phyloP scores from a whole-genome alignment of 768 basidiomycete genomes.

The Leccinellum luteum region DNA sequence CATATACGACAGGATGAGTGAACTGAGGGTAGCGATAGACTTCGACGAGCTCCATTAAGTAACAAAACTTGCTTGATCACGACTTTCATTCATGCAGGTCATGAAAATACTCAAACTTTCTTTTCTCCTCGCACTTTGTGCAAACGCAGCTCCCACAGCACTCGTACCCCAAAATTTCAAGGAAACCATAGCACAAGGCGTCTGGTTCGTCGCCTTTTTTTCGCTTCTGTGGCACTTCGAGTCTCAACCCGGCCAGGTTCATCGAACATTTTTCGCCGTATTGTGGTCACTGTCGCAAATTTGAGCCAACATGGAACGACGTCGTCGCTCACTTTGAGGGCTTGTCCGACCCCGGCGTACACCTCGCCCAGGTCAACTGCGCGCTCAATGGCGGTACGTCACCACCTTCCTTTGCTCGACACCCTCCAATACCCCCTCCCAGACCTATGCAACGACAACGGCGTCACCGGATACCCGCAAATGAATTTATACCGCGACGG shows the following conservation, averaged over 20 bases:
- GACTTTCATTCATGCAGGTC: conserved; percentile 6
- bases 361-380: conserved; percentile 82
- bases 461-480: conserved; percentile 70
- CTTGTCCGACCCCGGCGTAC: conserved; percentile 41
- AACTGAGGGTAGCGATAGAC: conserved; percentile 56
- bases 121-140: conserved; percentile 30
- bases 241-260: conserved; percentile 42
- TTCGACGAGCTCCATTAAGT: conserved; percentile 44
- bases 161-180: conserved; percentile 65
- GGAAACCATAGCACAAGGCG: conserved; percentile 48
- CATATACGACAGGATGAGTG: conserved; percentile 43
- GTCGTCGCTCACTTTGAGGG: conserved; percentile 53
- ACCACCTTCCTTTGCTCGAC: no score
- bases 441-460: conserved; percentile 81
- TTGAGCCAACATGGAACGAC: conserved; percentile 80
- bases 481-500: conserved; percentile 74
- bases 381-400: conserved; percentile 69
- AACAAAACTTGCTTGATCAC: not conserved
- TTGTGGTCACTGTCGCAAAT: conserved; percentile 75
- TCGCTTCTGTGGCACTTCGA: not conserved
- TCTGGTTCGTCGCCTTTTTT: conserved; percentile 44
- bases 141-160: conserved; percentile 34
- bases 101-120: conserved; percentile 17
- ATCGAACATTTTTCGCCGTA: conserved; percentile 88
- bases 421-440: not conserved